Evolutionary conservation across 2,329 filamentous ascomycete species (phyloP).

Genomic region (Ophiostoma tasmaniense): DNA sequence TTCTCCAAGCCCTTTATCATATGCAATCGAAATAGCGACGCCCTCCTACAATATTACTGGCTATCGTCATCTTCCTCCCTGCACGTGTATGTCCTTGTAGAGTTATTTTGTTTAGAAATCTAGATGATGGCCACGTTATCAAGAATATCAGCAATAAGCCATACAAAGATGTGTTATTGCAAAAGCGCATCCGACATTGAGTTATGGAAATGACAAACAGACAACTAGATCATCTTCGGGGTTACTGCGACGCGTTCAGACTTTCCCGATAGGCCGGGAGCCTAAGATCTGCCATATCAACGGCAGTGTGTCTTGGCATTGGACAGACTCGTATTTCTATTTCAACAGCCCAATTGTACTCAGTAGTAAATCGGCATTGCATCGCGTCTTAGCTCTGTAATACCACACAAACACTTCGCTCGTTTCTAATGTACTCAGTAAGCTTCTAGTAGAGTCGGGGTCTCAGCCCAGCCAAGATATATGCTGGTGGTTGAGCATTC

Average conservation of each 20-base stretch:
- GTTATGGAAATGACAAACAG: no score
- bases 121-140: neutral
- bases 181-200: no score
- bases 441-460: neutral
- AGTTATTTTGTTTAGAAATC: no score
- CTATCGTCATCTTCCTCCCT: neutral
- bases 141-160: neutral
- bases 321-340: neutral
- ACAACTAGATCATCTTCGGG: neutral
- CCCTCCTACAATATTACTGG: neutral
- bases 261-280: neutral
- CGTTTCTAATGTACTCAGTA: neutral
- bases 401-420: neutral
- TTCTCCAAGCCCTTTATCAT: neutral
- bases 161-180: no score
- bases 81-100: neutral
- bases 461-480: neutral
- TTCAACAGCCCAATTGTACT: neutral
- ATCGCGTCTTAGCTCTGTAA: neutral
- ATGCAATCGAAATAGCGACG: neutral
- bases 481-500: neutral
- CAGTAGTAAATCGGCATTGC: neutral
- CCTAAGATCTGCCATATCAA: neutral
- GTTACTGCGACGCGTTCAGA: neutral
- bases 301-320: neutral